Conservation (phyloP, 441 rosid genomes). For the Bocquillonia castaneifolia region DNA sequence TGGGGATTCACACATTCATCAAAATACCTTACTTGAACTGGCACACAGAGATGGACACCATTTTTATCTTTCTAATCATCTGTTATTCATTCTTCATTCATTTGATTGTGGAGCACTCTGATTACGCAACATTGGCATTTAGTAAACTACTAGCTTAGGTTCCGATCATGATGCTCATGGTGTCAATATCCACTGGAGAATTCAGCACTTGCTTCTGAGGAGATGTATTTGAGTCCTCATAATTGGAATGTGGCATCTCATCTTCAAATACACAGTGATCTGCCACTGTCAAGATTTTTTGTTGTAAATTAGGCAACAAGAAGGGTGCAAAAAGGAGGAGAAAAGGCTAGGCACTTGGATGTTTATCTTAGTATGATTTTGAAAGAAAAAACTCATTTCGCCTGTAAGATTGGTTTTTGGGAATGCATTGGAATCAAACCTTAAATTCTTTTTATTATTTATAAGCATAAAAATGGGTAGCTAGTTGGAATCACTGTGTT, state of each 20-base stretch:
- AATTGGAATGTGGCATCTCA: background rate
- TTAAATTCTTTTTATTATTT: too few relatives aligned
- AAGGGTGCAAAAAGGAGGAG: too few relatives aligned
- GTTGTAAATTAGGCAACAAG: background rate
- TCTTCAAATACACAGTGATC: background rate
- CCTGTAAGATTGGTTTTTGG: too few relatives aligned
- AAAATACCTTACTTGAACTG: slow-evolving; percentile 32
- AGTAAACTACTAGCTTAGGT: background rate
- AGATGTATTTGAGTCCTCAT: background rate
- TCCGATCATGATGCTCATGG: background rate
- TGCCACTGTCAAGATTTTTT: background rate
- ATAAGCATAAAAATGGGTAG: too few relatives aligned
- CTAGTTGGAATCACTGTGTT: too few relatives aligned
- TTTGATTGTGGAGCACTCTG: slow-evolving; percentile 3
- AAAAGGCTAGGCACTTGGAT: too few relatives aligned
- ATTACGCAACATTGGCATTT: background rate
- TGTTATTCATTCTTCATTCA: slow-evolving; percentile 26
- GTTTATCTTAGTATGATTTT: too few relatives aligned
- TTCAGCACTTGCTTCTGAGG: background rate
- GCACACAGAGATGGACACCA: slow-evolving; percentile 14
- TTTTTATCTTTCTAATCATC: background rate
- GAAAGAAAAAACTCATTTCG: too few relatives aligned
- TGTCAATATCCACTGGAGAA: background rate
- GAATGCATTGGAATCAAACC: too few relatives aligned
- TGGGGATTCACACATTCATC: slow-evolving; percentile 71